These are phyloP conservation scores for Nadsonia commutata DNA, from an alignment of 1,139 yeast genomes.

Conservation along the genomic window DNA sequence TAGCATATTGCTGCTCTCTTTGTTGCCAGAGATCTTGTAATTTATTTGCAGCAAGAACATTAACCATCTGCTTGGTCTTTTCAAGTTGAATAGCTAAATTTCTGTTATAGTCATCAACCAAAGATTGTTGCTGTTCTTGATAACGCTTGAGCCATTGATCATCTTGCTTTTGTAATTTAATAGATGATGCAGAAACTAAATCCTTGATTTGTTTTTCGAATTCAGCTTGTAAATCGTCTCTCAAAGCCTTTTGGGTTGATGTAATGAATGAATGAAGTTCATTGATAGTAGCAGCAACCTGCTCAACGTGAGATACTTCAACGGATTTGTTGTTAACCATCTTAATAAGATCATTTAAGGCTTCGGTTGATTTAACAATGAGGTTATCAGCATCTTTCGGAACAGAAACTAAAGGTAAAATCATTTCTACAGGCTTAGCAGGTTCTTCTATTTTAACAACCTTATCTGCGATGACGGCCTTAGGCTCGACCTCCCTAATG, in stretches of 20 bases:
- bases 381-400: slow-evolving; percentile 29
- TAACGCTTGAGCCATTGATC: slow-evolving; percentile 42
- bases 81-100: slow-evolving; percentile 53
- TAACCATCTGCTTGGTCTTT: slow-evolving; percentile 52
- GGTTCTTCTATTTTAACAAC: background rate
- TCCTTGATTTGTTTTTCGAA: slow-evolving; percentile 16
- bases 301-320: slow-evolving; percentile 14
- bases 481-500: slow-evolving; percentile 9
- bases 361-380: slow-evolving; percentile 32
- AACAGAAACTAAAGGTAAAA: slow-evolving; percentile 16
- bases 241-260: slow-evolving; percentile 10
- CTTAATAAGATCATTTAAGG: slow-evolving; percentile 39
- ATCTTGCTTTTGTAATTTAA: slow-evolving; percentile 32
- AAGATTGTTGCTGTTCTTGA: slow-evolving; percentile 45
- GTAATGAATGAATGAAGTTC: slow-evolving; percentile 18
- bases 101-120: slow-evolving; percentile 48
- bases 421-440: slow-evolving; percentile 6
- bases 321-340: slow-evolving; percentile 32
- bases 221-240: slow-evolving; percentile 13
- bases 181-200: slow-evolving; percentile 19
- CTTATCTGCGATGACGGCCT: background rate
- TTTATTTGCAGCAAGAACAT: slow-evolving; percentile 65
- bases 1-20: slow-evolving; percentile 58
- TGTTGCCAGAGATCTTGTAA: slow-evolving; percentile 56
- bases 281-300: slow-evolving; percentile 15